Evolutionary conservation across 2,329 filamentous ascomycete species (phyloP).

Genomic region (Huntiella decipiens): DNA sequence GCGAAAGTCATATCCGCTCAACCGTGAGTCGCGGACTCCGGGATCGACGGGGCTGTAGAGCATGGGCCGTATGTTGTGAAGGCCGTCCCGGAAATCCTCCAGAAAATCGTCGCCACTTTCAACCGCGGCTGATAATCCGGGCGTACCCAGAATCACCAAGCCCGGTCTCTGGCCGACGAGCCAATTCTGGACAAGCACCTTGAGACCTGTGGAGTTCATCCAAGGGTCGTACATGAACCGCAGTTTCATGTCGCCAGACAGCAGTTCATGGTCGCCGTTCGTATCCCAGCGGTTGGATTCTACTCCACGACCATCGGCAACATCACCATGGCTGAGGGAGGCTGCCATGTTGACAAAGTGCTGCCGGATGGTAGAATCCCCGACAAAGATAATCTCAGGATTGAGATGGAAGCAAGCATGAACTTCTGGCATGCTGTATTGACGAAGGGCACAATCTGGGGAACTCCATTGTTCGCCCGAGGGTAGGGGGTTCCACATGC

Average conservation of each 20-base stretch:
- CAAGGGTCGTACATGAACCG: conserved; percentile 45
- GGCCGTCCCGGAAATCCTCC: conserved; percentile 24
- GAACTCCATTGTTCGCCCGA: conserved; percentile 33
- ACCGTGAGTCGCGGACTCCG: not conserved
- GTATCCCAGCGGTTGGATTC: conserved; percentile 17
- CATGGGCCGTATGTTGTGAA: conserved; percentile 26
- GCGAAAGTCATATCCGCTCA: conserved; percentile 9
- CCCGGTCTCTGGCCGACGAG: conserved; percentile 17
- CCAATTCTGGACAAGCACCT: conserved; percentile 18
- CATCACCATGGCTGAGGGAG: no score
- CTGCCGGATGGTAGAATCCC: conserved; percentile 40
- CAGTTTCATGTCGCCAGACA: conserved; percentile 24
- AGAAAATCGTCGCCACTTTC: conserved; percentile 28
- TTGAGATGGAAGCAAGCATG: conserved; percentile 28
- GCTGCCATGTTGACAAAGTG: conserved; percentile 20
- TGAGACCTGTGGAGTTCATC: conserved; percentile 25
- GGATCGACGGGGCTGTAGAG: conserved; percentile 12
- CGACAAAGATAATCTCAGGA: conserved; percentile 34
- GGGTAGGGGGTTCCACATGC: conserved; percentile 26
- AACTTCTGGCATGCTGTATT: conserved; percentile 34
- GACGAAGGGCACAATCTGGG: conserved; percentile 36
- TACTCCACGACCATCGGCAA: no score
- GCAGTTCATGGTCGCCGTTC: conserved; percentile 24
- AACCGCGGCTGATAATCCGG: conserved; percentile 35
- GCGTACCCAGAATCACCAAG: conserved; percentile 32